Base-by-base conservation (phyloP, 345 rosid species). In the Eucalyptus pauciflora region DNA sequence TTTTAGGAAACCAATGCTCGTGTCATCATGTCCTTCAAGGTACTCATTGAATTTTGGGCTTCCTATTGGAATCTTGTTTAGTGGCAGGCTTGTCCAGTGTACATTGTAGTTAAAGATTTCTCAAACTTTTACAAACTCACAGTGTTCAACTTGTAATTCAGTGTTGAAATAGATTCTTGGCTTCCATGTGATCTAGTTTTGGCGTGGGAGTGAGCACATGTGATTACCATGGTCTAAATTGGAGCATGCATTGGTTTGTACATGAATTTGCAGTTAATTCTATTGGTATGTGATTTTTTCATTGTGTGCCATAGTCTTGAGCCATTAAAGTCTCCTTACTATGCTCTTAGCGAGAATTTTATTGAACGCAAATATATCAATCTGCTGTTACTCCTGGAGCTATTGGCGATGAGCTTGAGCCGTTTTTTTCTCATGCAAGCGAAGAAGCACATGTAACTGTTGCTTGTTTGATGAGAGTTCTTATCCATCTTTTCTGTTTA, bases 31-130 rank as follows among this genome's bases (percentile, higher is more conserved):
- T 56, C 79, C 85, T 87, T 90, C 41, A 25, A 76, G 62, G 50
- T 89, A 48, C 31, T 86, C 60, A 79, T 41, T 51, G 86, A 85
- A 4, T 80, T 50, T 52, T 50, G 50, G 86, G 89, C 88, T 86
- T 87, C 88, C 87, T 51, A 8, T 81, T 43, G 79, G 50, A 86
- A 41, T 90, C 86, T 51, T 46, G 49, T 87, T 49, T 27, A 31
- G 10, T 50, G 41, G 64, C 87, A n/a, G 25, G 87, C 83, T 86
- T 86, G 46, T 86, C 49, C 24, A 27, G 27, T 90, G 49, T 89
- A 76, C 51, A 87, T 89, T 91, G 93, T 93, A 91, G 90, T 89
- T 91, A 89, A 49, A 58, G 79, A 71, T 45, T 37, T 86, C 46
- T 86, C 64, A 4, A 25, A 76, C 29, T 41, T 41, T 20, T 76